These are phyloP conservation scores for Ustilago crameri DNA, from an alignment of 1,284 basidiomycete genomes.

Conservation along the genomic window DNA sequence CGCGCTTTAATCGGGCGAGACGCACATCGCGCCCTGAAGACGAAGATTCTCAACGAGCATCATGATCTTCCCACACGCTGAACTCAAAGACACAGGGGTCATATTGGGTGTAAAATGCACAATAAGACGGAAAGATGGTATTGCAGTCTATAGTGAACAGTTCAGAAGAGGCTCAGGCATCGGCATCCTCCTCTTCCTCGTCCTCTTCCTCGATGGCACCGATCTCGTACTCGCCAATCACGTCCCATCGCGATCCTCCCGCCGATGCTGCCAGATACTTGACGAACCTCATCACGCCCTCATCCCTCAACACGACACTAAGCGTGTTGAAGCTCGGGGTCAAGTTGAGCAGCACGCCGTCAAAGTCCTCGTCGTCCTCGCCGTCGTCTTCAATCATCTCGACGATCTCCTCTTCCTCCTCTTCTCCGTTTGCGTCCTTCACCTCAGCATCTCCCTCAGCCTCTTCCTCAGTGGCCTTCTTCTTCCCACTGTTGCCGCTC, in stretches of 20 bases:
- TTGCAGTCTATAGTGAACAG: not conserved
- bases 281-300: conserved; percentile 79
- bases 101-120: not conserved
- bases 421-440: conserved; percentile 66
- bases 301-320: conserved; percentile 88
- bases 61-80: too few species aligned
- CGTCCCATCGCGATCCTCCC: conserved; percentile 66
- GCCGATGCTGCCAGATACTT: conserved; percentile 64
- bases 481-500: conserved; percentile 68
- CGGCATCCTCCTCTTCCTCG: conserved; percentile 36
- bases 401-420: conserved; percentile 68
- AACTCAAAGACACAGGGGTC: too few species aligned
- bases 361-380: conserved; percentile 75
- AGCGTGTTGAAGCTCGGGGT: conserved; percentile 92
- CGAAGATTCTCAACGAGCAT: too few species aligned
- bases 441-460: conserved; percentile 45
- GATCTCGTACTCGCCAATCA: conserved; percentile 62
- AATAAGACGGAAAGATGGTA: not conserved
- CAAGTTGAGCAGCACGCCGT: conserved; percentile 86
- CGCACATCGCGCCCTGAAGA: conserved; percentile 1
- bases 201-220: conserved; percentile 63
- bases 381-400: conserved; percentile 66
- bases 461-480: conserved; percentile 37
- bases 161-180: not conserved
- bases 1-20: conserved; percentile 27